These are phyloP conservation scores for Plasmodium reichenowi DNA, from an alignment of 169 alveolate genomes.

Conservation along the genomic window DNA sequence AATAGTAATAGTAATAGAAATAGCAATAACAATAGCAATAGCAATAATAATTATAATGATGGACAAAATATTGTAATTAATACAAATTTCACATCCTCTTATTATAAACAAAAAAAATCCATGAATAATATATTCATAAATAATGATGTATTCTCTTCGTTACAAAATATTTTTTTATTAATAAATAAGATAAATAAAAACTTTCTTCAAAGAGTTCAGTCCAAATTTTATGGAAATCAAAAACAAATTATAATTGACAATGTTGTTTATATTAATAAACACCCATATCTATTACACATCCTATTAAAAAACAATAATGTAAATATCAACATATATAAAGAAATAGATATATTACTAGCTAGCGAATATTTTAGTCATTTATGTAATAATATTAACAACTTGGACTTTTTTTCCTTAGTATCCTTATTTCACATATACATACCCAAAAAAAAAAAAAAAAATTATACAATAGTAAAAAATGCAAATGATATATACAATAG, in stretches of 20 bases:
- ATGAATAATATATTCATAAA: constrained; percentile 7
- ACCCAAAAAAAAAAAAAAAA: no score
- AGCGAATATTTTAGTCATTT: background rate
- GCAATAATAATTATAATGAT: background rate
- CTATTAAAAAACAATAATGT: no score
- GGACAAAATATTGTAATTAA: no score
- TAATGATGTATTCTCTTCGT: constrained; percentile 1
- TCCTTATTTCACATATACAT: constrained; percentile 20
- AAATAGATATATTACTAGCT: no score
- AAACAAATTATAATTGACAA: constrained; percentile 8
- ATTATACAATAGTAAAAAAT: no score
- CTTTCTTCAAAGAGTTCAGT: constrained; percentile 7
- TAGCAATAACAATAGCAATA: background rate
- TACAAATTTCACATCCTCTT: background rate
- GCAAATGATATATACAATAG: no score
- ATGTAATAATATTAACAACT: constrained; percentile 8
- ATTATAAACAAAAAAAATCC: background rate
- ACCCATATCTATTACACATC: constrained; percentile 12
- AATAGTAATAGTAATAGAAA: background rate
- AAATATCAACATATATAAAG: no score
- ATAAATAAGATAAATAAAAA: constrained; percentile 25
- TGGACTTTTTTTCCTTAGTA: constrained; percentile 28
- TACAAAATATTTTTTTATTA: constrained; percentile 25
- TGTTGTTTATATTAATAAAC: constrained; percentile 19
- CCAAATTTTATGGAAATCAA: constrained; percentile 6